A percentile compares a stretch with the other conserved stretches of the same genome.
Evolutionary conservation across 306 rosid species (phyloP).

Genomic region (Ceratonia siliqua): DNA sequence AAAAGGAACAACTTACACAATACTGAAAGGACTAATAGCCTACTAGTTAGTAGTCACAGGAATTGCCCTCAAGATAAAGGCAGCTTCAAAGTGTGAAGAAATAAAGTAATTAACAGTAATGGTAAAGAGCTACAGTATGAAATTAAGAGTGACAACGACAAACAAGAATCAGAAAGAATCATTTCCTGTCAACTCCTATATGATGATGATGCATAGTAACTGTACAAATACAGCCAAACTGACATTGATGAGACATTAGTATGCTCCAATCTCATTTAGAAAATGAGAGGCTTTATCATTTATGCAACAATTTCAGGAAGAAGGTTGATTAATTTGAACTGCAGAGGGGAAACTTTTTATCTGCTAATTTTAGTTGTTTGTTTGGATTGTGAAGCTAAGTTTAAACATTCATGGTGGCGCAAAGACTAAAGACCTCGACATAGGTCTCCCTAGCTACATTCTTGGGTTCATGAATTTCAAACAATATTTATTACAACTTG

Average conservation of each 20-base stretch:
- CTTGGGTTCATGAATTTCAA: not conserved
- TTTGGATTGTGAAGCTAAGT: not conserved
- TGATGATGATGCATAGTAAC: constrained; percentile 8
- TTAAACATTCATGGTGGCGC: not conserved
- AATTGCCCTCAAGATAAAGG: constrained; percentile 20
- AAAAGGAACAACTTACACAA: constrained; percentile 5
- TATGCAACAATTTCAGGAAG: not conserved
- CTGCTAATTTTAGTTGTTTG: not conserved
- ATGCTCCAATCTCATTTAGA: not conserved
- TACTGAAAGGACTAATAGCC: constrained; percentile 15
- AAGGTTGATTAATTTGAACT: not conserved
- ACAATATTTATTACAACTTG: not conserved
- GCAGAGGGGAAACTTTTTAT: not conserved
- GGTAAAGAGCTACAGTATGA: constrained; percentile 5
- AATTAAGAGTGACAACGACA: not conserved
- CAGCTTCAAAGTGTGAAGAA: constrained; percentile 19
- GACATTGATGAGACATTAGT: not conserved
- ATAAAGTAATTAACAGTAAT: not conserved
- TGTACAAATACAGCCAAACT: not conserved
- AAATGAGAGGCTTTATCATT: not conserved
- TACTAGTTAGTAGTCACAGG: constrained; percentile 14
- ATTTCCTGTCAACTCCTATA: constrained; percentile 20
- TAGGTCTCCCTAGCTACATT: not conserved
- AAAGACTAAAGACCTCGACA: not conserved
- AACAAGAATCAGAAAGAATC: constrained; percentile 22